phyloP scores from a whole-genome alignment of 2,329 filamentous ascomycete genomes.

The Colletotrichum chlorophyti region DNA sequence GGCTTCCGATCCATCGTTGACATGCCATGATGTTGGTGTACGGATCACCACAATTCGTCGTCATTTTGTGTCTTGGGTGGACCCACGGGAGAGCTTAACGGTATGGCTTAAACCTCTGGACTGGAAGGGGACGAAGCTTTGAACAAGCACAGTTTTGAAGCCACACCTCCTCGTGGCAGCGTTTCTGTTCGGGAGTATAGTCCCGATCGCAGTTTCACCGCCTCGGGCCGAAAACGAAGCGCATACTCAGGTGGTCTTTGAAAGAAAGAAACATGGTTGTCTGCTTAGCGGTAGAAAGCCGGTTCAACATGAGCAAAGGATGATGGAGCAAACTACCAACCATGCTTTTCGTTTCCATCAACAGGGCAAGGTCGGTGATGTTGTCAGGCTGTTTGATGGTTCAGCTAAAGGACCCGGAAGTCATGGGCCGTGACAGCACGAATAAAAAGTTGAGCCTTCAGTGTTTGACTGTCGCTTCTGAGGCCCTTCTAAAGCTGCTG shows the following conservation, averaged over 20 bases:
- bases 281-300: neutral
- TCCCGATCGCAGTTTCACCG: slow-evolving; percentile 2
- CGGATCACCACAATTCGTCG: neutral
- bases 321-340: neutral
- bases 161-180: neutral
- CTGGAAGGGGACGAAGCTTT: no score
- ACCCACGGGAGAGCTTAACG: neutral
- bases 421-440: no score
- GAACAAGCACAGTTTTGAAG: neutral
- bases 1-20: neutral
- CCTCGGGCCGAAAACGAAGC: slow-evolving; percentile 4
- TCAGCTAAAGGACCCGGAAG: no score
- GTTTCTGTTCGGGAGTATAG: neutral
- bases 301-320: neutral
- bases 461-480: neutral
- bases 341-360: neutral
- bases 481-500: no score
- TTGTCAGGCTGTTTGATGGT: no score
- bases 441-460: no score
- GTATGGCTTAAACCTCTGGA: slow-evolving; percentile 1
- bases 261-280: no score
- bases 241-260: no score
- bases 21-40: neutral
- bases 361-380: neutral
- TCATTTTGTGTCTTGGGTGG: neutral